Conservation (phyloP, 495 filamentous ascomycete genomes). For the Bryoglossum gracile region DNA sequence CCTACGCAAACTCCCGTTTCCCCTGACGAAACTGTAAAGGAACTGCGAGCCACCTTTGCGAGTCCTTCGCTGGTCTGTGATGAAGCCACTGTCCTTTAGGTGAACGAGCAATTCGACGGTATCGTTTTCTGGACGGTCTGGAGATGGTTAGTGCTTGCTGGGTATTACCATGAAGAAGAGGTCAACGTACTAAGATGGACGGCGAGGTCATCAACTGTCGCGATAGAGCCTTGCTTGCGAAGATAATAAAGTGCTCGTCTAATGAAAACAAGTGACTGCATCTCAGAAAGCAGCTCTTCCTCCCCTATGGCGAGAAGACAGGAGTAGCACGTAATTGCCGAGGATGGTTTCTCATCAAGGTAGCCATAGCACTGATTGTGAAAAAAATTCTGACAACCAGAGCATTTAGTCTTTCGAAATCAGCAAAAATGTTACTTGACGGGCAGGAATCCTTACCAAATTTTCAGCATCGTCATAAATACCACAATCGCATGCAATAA, state of each 20-base stretch:
- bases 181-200: background rate
- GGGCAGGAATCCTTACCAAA: background rate
- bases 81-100: background rate
- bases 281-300: background rate
- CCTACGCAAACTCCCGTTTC: slow-evolving; percentile 1
- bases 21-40: background rate
- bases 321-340: slow-evolving; percentile 2
- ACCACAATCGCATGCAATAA: slow-evolving; percentile 14
- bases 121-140: background rate
- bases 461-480: background rate
- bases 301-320: slow-evolving; percentile 3
- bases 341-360: background rate
- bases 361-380: slow-evolving; percentile 12
- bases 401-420: slow-evolving; percentile 3
- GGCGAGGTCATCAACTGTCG: background rate
- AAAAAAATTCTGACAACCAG: background rate
- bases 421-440: background rate
- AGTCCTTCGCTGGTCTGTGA: background rate
- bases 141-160: background rate
- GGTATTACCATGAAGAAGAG: background rate
- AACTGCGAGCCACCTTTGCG: background rate
- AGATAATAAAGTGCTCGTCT: slow-evolving; percentile 12
- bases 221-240: background rate
- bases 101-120: background rate
- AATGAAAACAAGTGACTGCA: slow-evolving; percentile 5